phyloP scores from a whole-genome alignment of 257 asterid genomes.

The Hygrophila difformis region DNA sequence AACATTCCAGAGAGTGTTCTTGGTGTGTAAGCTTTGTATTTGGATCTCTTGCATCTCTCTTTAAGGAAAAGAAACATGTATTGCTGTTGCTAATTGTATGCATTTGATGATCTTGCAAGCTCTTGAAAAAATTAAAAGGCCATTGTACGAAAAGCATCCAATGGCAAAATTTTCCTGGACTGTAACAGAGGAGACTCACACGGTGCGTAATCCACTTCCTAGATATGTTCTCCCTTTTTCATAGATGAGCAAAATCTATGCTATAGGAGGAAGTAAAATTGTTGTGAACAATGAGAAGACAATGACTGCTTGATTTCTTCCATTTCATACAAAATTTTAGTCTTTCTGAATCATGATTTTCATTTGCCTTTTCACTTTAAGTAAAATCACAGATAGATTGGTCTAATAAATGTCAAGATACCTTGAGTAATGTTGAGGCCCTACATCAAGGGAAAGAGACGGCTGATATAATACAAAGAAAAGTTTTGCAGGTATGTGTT shows the following conservation, averaged over 20 bases:
- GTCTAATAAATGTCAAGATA: conserved; percentile 60
- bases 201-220: conserved; percentile 44
- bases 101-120: conserved; percentile 37
- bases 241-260: too few relatives aligned
- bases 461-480: conserved; percentile 66
- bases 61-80: conserved; percentile 5
- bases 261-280: conserved; percentile 10
- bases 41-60: conserved; percentile 6
- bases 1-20: conserved; percentile 60
- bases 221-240: too few relatives aligned
- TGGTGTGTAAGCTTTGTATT: conserved; percentile 40
- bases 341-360: conserved; percentile 15
- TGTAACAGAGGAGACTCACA: conserved; percentile 71
- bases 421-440: conserved; percentile 61
- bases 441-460: conserved; percentile 70
- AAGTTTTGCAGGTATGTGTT: conserved; percentile 78
- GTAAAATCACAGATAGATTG: conserved; percentile 59
- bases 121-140: conserved; percentile 74
- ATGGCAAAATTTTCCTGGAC: conserved; percentile 99
- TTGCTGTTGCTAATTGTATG: conserved; percentile 14
- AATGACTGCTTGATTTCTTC: conserved; percentile 13
- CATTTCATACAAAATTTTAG: background rate
- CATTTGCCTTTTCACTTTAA: conserved; percentile 10
- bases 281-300: conserved; percentile 5
- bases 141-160: conserved; percentile 90